Evolutionary conservation across 768 basidiomycete species (phyloP).

Genomic region (Suillus fuscotomentosus): DNA sequence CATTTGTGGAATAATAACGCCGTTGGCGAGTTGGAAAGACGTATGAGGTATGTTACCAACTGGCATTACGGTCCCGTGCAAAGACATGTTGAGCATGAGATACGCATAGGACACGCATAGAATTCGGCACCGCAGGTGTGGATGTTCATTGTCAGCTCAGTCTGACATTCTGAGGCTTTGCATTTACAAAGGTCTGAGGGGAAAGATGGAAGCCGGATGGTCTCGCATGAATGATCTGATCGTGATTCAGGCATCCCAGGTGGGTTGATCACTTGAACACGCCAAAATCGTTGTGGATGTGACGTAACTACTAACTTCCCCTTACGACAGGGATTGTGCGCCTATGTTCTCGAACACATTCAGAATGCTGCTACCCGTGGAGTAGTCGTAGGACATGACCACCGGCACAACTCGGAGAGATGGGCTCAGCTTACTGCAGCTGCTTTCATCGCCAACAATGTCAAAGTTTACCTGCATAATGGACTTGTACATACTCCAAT

Average conservation of each 20-base stretch:
- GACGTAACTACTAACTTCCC: background rate
- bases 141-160: conserved; percentile 7
- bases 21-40: conserved; percentile 35
- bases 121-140: conserved; percentile 85
- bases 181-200: conserved; percentile 58
- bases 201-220: conserved; percentile 86
- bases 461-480: conserved; percentile 67
- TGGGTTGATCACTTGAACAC: conserved; percentile 18
- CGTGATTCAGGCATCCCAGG: conserved; percentile 81
- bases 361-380: conserved; percentile 55
- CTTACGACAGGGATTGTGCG: conserved; percentile 62
- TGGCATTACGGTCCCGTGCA: background rate
- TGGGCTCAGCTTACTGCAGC: conserved; percentile 79
- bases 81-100: background rate
- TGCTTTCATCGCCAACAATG: conserved; percentile 60
- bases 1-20: conserved; percentile 29
- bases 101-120: conserved; percentile 58
- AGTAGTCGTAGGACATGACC: conserved; percentile 84
- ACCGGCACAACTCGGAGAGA: conserved; percentile 72
- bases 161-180: background rate
- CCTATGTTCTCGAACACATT: conserved; percentile 61
- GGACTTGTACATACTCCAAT: conserved; percentile 82
- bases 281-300: too few species aligned
- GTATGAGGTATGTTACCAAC: conserved; percentile 36
- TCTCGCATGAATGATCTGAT: conserved; percentile 90